Evolutionary conservation across 2,329 filamentous ascomycete species (phyloP), one percentile per base, ranked within the genome.

Genomic region (Xylaria sp.): DNA sequence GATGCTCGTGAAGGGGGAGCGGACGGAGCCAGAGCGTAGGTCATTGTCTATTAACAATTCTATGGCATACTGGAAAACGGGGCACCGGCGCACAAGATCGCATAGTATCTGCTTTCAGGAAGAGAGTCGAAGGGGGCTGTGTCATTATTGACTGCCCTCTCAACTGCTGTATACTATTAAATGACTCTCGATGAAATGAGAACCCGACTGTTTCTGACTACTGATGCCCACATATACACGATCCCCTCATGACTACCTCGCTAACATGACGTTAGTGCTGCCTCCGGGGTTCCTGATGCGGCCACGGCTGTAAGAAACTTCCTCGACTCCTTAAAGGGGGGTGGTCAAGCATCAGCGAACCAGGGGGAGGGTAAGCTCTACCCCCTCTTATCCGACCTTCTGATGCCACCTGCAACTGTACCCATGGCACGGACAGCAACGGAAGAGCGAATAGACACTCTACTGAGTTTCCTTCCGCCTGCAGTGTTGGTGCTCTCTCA

Each of bases 21-120:
- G 71, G 95, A 98, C 80, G 95, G 96, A 74, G 96, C 92, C 81
- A 89, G 95, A 97, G 95, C 94, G 95, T 99, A 98, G 94, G 96
- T 99, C 77, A 66, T 60, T 77, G 76, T 79, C 77, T 66, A 72
- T 67, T 68, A 68, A 70, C 69, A 69, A 23, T 49, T 68, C 71
- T 69, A 66, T 66, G 71, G 70, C 69, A 70, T 73, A 72, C 69
- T 58, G 63, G 60, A 50, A 53, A 31, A 31, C 52, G 42, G 63
- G 57, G 55, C 40, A 56, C 50, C 53, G 56, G 59, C 61, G 56
- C 52, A 61, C 45, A 64, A 58, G 59, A 63, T 40, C 61, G 65
- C 70, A 70, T 68, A 51, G 53, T 53, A 57, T 62, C 38, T 52
- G 12, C 60, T 60, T 47, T 38, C 25, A 47, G 19, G 38, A 53